phyloP scores from a whole-genome alignment of 1,139 yeast genomes.

The Geotrichum australiense region DNA sequence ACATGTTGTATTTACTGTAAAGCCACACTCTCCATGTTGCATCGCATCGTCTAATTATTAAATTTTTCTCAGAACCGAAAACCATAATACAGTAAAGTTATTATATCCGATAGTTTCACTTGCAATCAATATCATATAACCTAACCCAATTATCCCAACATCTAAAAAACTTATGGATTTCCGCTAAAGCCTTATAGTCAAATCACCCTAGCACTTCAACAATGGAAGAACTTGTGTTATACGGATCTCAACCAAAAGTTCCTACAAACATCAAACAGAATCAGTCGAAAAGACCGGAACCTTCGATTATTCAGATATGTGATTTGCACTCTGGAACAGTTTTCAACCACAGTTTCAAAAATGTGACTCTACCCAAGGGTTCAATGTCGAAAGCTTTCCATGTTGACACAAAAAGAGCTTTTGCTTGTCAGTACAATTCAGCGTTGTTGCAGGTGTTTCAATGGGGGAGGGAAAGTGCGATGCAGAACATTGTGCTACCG shows the following conservation, averaged over 20 bases:
- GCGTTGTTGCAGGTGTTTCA: slow-evolving; percentile 71
- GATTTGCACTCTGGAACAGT: slow-evolving; percentile 17
- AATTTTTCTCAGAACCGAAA: too few species aligned
- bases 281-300: slow-evolving; percentile 17
- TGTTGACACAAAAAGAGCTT: slow-evolving; percentile 35
- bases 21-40: too few species aligned
- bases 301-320: slow-evolving; percentile 18
- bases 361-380: slow-evolving; percentile 14
- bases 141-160: slow-evolving; percentile 10
- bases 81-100: too few species aligned
- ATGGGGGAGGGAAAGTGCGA: slow-evolving; percentile 72
- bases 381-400: slow-evolving; percentile 9
- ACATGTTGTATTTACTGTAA: too few species aligned
- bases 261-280: slow-evolving; percentile 14
- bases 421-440: slow-evolving; percentile 59
- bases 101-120: too few species aligned
- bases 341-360: slow-evolving; percentile 17
- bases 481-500: slow-evolving; percentile 80
- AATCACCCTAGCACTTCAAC: background rate
- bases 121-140: slow-evolving; percentile 2
- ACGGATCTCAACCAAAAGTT: slow-evolving; percentile 22
- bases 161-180: slow-evolving; percentile 3
- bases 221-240: slow-evolving; percentile 29
- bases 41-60: too few species aligned
- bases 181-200: background rate